These are phyloP conservation scores for Euphorbia tirucalli DNA, from an alignment of 345 rosid genomes.

Conservation along the genomic window DNA sequence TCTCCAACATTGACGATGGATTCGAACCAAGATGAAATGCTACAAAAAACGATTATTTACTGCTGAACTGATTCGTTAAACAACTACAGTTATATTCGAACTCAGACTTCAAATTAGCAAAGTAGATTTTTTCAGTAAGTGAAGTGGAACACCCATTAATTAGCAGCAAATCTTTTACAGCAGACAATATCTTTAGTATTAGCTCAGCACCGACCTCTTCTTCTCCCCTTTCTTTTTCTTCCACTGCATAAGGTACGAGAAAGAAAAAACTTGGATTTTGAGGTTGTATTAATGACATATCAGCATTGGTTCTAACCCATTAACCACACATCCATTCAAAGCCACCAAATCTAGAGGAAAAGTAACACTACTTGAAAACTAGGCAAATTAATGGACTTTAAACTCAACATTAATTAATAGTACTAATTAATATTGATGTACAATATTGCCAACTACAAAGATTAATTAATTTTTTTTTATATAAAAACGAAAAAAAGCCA, in stretches of 20 bases:
- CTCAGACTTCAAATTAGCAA: too few relatives aligned
- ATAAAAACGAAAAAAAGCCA: too few relatives aligned
- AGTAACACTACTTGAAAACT: background rate
- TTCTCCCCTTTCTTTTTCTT: background rate
- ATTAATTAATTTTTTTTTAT: too few relatives aligned
- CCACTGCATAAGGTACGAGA: conserved; percentile 32
- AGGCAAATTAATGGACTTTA: background rate
- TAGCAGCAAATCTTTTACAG: conserved; percentile 13
- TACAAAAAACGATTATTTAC: too few relatives aligned
- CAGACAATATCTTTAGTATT: conserved; percentile 15
- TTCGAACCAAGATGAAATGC: too few relatives aligned
- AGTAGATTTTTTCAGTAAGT: too few relatives aligned
- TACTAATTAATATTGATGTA: too few relatives aligned
- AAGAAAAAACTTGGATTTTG: conserved; percentile 7
- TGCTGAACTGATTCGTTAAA: too few relatives aligned
- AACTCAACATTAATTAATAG: background rate
- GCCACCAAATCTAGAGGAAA: background rate
- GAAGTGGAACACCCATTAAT: conserved; percentile 13
- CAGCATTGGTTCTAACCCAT: background rate
- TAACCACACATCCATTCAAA: too few relatives aligned
- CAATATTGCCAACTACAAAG: too few relatives aligned
- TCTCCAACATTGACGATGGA: too few relatives aligned
- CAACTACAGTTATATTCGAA: too few relatives aligned
- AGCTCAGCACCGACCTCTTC: conserved; percentile 21
- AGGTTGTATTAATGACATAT: background rate